These are phyloP conservation scores for Populus davidiana DNA, from an alignment of 345 rosid species.

Conservation along the genomic window DNA sequence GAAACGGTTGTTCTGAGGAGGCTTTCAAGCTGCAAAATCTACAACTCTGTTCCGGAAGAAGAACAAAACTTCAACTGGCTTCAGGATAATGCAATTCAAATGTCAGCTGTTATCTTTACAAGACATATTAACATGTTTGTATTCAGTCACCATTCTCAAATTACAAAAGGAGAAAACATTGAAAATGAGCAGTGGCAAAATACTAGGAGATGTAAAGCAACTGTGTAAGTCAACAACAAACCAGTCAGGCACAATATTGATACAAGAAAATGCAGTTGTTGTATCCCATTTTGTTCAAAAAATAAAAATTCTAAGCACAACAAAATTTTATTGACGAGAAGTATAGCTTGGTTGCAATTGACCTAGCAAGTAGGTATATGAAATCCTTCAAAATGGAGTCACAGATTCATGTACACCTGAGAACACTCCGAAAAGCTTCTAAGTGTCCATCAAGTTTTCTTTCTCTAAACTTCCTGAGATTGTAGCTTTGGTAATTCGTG, in stretches of 20 bases:
- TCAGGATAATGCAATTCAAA: too few species aligned
- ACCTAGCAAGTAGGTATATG: neutral
- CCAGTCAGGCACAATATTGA: neutral
- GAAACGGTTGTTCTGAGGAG: neutral
- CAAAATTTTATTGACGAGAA: neutral
- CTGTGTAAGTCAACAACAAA: neutral
- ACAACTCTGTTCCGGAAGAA: neutral
- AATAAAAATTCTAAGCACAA: neutral
- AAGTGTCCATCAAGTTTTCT: neutral
- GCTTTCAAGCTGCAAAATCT: neutral
- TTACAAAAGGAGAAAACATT: too few species aligned
- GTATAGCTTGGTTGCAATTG: neutral
- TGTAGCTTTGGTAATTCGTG: slow-evolving; percentile 6
- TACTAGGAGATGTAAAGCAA: neutral
- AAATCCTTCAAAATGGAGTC: neutral
- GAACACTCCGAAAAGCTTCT: neutral
- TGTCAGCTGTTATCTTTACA: too few species aligned
- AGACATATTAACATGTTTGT: too few species aligned
- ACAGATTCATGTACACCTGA: neutral
- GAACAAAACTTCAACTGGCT: neutral
- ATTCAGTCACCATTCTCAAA: too few species aligned
- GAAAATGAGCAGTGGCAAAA: too few species aligned
- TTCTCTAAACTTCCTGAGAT: neutral
- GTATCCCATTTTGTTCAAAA: neutral
- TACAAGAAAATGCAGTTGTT: neutral